Base-by-base conservation (phyloP, 1,284 basidiomycete genomes). In the Sanghuangporus baumii region DNA sequence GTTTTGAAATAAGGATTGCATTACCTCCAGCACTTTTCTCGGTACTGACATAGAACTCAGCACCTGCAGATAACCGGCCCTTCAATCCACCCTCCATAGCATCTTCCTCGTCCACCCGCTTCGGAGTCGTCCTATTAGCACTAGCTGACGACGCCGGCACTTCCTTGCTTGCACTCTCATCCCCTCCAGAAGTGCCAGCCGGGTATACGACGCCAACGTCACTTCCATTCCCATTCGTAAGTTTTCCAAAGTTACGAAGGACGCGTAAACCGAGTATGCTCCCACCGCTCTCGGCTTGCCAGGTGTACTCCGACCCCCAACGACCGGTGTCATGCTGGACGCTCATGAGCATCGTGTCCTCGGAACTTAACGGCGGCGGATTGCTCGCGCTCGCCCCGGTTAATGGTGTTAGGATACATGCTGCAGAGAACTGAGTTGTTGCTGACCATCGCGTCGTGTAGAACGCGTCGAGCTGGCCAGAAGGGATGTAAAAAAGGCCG, bases 221-320 rank as follows among this genome's bases (percentile, higher is more conserved):
- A 11, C 71, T 61, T 2, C 69, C 59, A 36, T 80, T 9, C 72
- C 61, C 0, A 66, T 67, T 66, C 74, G 79, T 76, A 12, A 81
- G 74, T 69, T 79, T 83, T 26, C 93, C 94, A 76, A 98, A 98
- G 73, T 98, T 97, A 72, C 96, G 94, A 63, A 98, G 79, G n/a
- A 94, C 83, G 7, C 93, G 83, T 20, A 94, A 74, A 7, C 96
- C 96, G 81, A 90, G 91, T 88, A 99, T 94, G 11, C 82, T 60
- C 41, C 64, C 64, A 16, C 80, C 89, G 71, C 98, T 96, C 68
- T 96, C 92, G 0, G 93, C 91, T 66, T 93, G 96, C 80, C 93
- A 98, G 12, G 90, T 93, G 71, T 97, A 98, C 74, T 98, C 96
- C 2, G 91, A 90, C 66, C 92, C 94, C 87, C 93, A 96, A 67